Evolutionary conservation across 1,284 basidiomycete species (phyloP).

Genomic region (Cryptococcus amylolentus): DNA sequence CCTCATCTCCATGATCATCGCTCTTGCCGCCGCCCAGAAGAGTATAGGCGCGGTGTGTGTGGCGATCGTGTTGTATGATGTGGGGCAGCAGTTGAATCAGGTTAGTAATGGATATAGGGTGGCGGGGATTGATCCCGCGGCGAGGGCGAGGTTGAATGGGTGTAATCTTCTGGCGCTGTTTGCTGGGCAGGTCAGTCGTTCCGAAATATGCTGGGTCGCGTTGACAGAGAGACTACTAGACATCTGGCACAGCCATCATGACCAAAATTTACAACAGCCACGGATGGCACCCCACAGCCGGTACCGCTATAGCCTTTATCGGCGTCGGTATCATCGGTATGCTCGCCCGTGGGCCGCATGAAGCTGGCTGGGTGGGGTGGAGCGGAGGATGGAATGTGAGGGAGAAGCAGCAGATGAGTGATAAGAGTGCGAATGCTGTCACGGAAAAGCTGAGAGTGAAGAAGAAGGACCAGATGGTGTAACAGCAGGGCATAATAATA

Average conservation of each 20-base stretch:
- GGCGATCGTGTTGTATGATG: constrained; percentile 50
- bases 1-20: constrained; percentile 40
- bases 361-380: constrained; percentile 42
- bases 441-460: constrained; percentile 22
- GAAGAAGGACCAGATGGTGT: neutral
- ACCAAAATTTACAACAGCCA: constrained; percentile 59
- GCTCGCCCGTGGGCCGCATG: constrained; percentile 37
- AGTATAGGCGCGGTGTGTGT: constrained; percentile 60
- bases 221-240: constrained; percentile 10
- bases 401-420: constrained; percentile 25
- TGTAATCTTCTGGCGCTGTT: constrained; percentile 57
- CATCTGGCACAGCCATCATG: constrained; percentile 62
- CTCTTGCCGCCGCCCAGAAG: constrained; percentile 60
- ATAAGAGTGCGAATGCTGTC: constrained; percentile 31
- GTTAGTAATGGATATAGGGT: constrained; percentile 46
- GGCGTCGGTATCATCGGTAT: constrained; percentile 42
- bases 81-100: constrained; percentile 54
- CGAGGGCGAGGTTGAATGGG: constrained; percentile 62
- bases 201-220: neutral
- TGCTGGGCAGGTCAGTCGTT: constrained; percentile 26
- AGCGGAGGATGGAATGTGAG: constrained; percentile 32
- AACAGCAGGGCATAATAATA: neutral
- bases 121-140: constrained; percentile 56
- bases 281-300: constrained; percentile 61
- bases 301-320: constrained; percentile 56